Percentiles rank a stretch among this genome's conserved stretches.
These are phyloP conservation scores for Diaporthe sp. DNA, from an alignment of 2,329 filamentous ascomycete species.

Conservation along the genomic window DNA sequence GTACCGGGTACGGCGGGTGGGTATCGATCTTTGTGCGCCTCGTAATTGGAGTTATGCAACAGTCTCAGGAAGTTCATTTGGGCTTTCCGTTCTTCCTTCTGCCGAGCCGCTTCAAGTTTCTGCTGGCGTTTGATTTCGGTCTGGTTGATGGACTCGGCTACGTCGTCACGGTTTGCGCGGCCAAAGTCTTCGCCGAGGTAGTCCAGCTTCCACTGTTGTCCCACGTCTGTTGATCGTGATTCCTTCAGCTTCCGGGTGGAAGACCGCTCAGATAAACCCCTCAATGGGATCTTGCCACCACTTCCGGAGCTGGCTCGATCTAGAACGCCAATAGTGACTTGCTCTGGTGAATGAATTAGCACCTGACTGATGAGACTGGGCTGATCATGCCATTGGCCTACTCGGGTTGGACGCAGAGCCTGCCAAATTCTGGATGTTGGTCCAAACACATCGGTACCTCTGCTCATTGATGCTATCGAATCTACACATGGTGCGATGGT, in stretches of 20 bases:
- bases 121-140: constrained; percentile 11
- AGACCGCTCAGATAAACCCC: not conserved
- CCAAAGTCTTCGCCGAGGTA: not conserved
- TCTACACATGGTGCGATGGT: constrained; percentile 40
- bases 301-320: not conserved
- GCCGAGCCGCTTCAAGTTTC: constrained; percentile 1
- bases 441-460: constrained; percentile 26
- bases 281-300: not conserved
- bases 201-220: not conserved
- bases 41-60: constrained; percentile 33
- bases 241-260: not conserved
- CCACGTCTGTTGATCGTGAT: not conserved
- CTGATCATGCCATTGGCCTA: not conserved
- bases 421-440: constrained; percentile 29
- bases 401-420: constrained; percentile 28
- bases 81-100: constrained; percentile 20
- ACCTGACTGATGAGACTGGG: not conserved
- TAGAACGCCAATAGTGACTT: not conserved
- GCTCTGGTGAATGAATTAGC: not conserved
- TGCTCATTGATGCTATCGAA: constrained; percentile 35
- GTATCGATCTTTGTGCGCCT: constrained; percentile 39
- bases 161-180: not conserved
- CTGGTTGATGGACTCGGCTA: constrained; percentile 28
- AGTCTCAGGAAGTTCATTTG: not conserved
- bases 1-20: constrained; percentile 40